Base-by-base conservation (phyloP, 139 green algal species). In the Pleodorina starrii region DNA sequence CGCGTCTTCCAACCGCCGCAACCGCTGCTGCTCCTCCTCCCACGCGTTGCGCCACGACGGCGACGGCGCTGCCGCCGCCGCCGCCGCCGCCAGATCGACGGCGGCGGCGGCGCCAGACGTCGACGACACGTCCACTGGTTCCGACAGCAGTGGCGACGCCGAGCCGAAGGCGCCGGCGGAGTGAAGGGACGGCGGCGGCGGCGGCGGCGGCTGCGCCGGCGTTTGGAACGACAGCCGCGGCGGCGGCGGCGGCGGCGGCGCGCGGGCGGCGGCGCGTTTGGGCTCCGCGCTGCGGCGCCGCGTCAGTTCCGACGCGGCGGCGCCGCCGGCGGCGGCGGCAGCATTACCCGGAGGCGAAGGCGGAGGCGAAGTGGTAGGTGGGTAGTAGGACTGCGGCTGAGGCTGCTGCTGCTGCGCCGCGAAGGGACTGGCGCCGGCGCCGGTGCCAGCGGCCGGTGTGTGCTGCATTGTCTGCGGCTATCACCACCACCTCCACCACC, bases 1-100 rank as follows among this genome's bases (percentile, higher is more conserved):
- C 21, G 44, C 44, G 25, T 43, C 32, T 44, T 48, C 3, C 23
- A 51, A 5, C n/a, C 51, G 74, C 23, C 32, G 82, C 44, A 63
- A 63, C 66, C 82, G 82, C 63, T 68, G 32, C 44, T 60, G 19
- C 32, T 79, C 82, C 66, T 80, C 66, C 0, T 71, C 40, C n/a
- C 32, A 88, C 51, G 19, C 50, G 32, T 48, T 6, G 5, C 5
- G 48, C 46, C 3, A n/a, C 35, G 48, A 54, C 50, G n/a, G 7
- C 19, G 7, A 38, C 12, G 43, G 19, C 0, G 16, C 6, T 54
- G 5, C 23, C 27, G 57, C 57, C 11, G 57, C 35, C 38, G 79
- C 38, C 14, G 77, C 32, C 48, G 76, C 36, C 19, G 51, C 11
- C 9, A n/a, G n/a, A 25, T 2, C 74, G 43, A 29, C 74, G 44